Base-by-base conservation (phyloP, 2,329 filamentous ascomycete genomes). In the Colletotrichum eremochloae region DNA sequence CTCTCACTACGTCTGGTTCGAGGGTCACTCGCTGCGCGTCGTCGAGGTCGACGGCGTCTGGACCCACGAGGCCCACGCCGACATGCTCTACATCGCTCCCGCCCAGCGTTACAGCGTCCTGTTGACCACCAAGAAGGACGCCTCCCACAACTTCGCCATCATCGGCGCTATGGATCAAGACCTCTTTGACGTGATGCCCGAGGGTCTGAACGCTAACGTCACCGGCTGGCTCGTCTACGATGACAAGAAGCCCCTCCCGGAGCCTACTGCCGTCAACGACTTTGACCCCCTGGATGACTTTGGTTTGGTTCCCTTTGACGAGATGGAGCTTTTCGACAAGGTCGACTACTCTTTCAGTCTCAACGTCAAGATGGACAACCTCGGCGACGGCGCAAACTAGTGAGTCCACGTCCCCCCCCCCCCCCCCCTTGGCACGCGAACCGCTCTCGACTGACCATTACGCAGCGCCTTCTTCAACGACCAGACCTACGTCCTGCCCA, bases 351-450 rank as follows among this genome's bases (percentile, higher is more conserved):
- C 84, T 3, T 81, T 91, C 58, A 85, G 82, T 2, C 82, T 91
- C 8, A 79, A 76, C 60, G 79, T 86, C n/a, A 77, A 78, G 65
- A 93, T 93, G 89, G 86, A 90, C 76, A 91, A 92, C 73, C 86
- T 94, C 14, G 86, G 85, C 31, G 87, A 95, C 71, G 93, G 93
- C 1, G 88, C 88, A 31, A 84, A 81, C 76, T 91, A 91, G 83
- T 84, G 75, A 75, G 81, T 58, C 14, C 4, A 11, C 44, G 7
- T 46, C 18, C 44, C 44, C 5, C 7, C 20, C 20, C 3, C 24
- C 24, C 24, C 24, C 24, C 24, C 24, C 24, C 24, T 24, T 24
- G 24, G 24, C 44, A 5, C 44, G 44, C 44, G 20, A n/a, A 46
- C 44, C 20, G 44, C 44, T 2, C 44, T n/a, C 44, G 12, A 38